phyloP scores from a whole-genome alignment of 352 stramenopile species.

The Phytopythium vexans region DNA sequence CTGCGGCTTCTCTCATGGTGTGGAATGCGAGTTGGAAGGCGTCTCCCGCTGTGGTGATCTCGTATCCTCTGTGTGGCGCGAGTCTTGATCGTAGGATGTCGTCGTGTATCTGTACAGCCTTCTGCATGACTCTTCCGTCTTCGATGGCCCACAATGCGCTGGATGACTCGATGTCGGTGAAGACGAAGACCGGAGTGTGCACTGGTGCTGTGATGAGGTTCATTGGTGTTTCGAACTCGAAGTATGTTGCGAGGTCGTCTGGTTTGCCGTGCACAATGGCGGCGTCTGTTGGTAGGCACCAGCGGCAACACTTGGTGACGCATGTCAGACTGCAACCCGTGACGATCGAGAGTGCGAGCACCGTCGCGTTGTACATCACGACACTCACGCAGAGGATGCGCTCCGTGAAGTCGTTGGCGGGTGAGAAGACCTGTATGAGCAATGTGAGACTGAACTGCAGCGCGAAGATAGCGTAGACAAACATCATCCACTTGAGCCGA shows the following conservation, averaged over 20 bases:
- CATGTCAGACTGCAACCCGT: constrained; percentile 41
- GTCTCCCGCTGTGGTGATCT: constrained; percentile 77
- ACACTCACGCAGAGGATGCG: constrained; percentile 42
- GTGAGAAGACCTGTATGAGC: constrained; percentile 31
- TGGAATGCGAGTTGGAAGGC: constrained; percentile 83
- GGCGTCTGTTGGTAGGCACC: constrained; percentile 8
- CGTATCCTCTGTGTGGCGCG: constrained; percentile 58
- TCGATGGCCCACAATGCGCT: constrained; percentile 59
- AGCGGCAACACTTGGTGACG: constrained; percentile 14
- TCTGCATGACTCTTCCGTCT: constrained; percentile 43
- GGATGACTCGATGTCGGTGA: constrained; percentile 79
- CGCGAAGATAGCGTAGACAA: constrained; percentile 31
- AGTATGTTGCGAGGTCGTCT: not conserved
- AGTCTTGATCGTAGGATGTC: constrained; percentile 59
- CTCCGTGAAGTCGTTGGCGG: constrained; percentile 17
- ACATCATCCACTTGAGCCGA: constrained; percentile 60
- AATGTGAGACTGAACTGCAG: constrained; percentile 41
- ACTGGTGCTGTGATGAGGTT: not conserved
- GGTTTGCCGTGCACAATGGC: not conserved
- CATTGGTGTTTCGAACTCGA: not conserved
- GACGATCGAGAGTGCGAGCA: constrained; percentile 81
- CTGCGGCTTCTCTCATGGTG: constrained; percentile 55
- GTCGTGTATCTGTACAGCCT: constrained; percentile 72
- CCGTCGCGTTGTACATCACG: constrained; percentile 74
- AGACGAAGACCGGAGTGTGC: constrained; percentile 65